Evolutionary conservation across 768 basidiomycete genomes (phyloP).

Genomic region (Tricholoma flavovirens): DNA sequence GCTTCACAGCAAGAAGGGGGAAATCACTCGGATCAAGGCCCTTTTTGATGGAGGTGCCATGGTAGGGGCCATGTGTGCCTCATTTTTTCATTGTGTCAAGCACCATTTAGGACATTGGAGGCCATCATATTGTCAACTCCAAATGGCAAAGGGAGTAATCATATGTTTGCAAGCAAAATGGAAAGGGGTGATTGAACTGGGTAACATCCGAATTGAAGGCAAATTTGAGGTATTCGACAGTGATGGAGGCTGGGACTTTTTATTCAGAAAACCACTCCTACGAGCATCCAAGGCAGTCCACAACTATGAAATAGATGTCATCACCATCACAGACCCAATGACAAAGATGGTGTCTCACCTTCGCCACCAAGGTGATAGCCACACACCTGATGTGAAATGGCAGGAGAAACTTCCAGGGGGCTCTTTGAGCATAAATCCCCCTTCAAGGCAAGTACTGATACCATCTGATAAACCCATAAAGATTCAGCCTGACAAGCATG

Average conservation of each 20-base stretch:
- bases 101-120: conserved; percentile 5
- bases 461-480: neutral
- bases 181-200: conserved; percentile 15
- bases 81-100: conserved; percentile 10
- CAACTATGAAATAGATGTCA: conserved; percentile 15
- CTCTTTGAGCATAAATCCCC: neutral
- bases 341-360: neutral
- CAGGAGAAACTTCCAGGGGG: neutral
- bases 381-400: neutral
- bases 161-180: conserved; percentile 15
- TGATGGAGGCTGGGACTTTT: conserved; percentile 19
- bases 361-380: neutral
- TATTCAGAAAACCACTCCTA: conserved; percentile 26
- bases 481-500: conserved; percentile 26
- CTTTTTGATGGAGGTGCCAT: conserved; percentile 27
- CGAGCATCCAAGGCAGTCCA: conserved; percentile 18
- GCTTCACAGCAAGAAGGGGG: conserved; percentile 12
- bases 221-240: conserved; percentile 22
- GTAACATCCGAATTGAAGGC: neutral
- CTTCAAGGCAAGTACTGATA: neutral
- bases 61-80: conserved; percentile 20
- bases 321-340: conserved; percentile 7
- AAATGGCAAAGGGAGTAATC: conserved; percentile 27
- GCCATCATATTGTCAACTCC: conserved; percentile 14
- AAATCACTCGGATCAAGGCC: conserved; percentile 10